Percentiles rank a stretch among this genome's conserved stretches.
These are phyloP conservation scores for Arabidopsis hybrid DNA, from an alignment of 441 rosid species.

Conservation along the genomic window DNA sequence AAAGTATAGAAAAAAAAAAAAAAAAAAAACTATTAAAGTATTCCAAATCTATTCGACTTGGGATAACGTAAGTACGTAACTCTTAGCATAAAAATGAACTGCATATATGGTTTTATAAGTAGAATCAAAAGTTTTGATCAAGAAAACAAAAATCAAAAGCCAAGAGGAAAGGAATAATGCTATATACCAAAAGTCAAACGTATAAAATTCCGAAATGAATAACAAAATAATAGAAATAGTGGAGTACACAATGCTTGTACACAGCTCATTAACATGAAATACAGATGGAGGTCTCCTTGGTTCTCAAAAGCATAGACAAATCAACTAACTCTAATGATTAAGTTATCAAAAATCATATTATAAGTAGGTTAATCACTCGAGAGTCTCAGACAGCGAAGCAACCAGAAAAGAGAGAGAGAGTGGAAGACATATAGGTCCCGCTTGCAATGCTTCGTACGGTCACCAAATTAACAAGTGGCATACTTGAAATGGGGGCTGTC, in stretches of 20 bases:
- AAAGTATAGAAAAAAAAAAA: too few species aligned
- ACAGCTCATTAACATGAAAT: constrained; percentile 35
- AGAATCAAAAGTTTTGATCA: neutral
- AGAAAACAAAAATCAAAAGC: too few species aligned
- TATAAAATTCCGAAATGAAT: constrained; percentile 4
- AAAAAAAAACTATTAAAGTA: too few species aligned
- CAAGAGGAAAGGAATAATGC: neutral
- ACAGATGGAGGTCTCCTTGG: constrained; percentile 28
- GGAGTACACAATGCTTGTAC: constrained; percentile 36
- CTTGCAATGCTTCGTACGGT: too few species aligned
- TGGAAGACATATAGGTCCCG: too few species aligned
- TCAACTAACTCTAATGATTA: constrained; percentile 35
- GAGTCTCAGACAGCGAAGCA: constrained; percentile 14
- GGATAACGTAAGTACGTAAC: too few species aligned
- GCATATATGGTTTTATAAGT: neutral
- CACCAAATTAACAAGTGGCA: too few species aligned
- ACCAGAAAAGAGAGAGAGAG: too few species aligned
- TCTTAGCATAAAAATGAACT: too few species aligned
- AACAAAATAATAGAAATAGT: constrained; percentile 3
- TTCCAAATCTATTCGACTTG: too few species aligned
- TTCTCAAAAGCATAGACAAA: constrained; percentile 35
- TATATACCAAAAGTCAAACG: neutral
- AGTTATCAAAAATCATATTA: constrained; percentile 1
- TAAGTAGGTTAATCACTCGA: neutral
- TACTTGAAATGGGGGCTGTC: too few species aligned